Evolutionary conservation across 202 grass and related monocot species (phyloP).

Genomic region (Digitaria exilis): DNA sequence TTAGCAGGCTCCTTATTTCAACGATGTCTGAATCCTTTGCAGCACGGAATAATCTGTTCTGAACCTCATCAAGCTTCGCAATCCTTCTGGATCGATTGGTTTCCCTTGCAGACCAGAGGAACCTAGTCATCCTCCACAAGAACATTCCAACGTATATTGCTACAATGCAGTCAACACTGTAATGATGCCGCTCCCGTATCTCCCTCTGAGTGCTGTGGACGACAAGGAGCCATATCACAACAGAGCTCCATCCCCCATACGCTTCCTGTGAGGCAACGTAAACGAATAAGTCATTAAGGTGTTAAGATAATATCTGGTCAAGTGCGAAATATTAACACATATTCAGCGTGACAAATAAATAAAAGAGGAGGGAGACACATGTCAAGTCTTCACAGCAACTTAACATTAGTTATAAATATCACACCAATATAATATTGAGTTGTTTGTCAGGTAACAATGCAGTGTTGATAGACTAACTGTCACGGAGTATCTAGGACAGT

Average conservation of each 20-base stretch:
- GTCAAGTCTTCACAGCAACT: background rate
- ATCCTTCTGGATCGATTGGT: conserved; percentile 53
- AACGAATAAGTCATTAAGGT: background rate
- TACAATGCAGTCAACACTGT: conserved; percentile 77
- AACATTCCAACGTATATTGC: conserved; percentile 91
- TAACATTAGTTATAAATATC: background rate
- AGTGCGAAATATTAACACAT: background rate
- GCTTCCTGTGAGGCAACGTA: conserved; percentile 57
- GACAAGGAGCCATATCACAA: conserved; percentile 75
- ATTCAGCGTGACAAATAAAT: background rate
- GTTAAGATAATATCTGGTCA: background rate
- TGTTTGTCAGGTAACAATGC: background rate
- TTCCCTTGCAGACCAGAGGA: conserved; percentile 77
- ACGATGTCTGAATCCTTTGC: conserved; percentile 80
- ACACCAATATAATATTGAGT: background rate
- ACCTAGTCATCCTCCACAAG: conserved; percentile 88
- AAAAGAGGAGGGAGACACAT: background rate
- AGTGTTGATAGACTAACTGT: background rate
- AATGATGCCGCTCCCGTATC: conserved; percentile 86
- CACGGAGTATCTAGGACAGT: background rate
- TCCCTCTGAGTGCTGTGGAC: conserved; percentile 87
- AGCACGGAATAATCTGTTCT: conserved; percentile 58
- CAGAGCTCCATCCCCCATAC: conserved; percentile 88
- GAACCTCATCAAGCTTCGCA: conserved; percentile 71
- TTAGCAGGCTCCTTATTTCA: conserved; percentile 65